Evolutionary conservation across 2,329 filamentous ascomycete species (phyloP), one percentile per base, ranked within the genome.

Genomic region (Claviceps fusiformis): DNA sequence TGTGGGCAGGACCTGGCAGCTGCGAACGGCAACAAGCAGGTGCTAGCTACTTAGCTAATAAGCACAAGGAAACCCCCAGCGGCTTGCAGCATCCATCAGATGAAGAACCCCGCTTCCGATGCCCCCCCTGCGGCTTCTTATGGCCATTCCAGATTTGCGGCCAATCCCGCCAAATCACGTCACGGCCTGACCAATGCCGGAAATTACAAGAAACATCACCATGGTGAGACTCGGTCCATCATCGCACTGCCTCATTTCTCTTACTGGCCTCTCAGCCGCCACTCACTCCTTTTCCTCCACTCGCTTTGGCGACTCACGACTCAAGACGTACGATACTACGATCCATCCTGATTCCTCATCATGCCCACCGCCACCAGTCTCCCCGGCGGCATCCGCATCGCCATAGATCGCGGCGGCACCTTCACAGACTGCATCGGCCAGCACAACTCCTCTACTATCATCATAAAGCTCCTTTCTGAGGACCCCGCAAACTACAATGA

Each of bases 401-500:
- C 66, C 47, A 68, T 69, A 45, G 68, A 70, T 52, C 63, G 68
- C 53, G 68, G 67, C 50, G 68, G 68, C 46, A 87, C 84, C 39
- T 87, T 87, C 65, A 87, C 83, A 39, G 85, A 88, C 24, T 82
- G 82, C 57, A 86, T 85, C 59, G 79, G 82, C 5, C 80, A 83
- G 52, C 80, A 76, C 8, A 82, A 82, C 44, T 78, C 75, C 65
- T 80, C 86, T 64, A 83, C 87, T 62, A 75, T 86, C 48, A 70
- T 88, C 56, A 83, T 88, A 67, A 88, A 88, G 68, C 75, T 87
- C 1, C 75, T 88, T 15, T 88, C 85, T 0, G 83, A 85, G 56
- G 84, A 87, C 61, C 86, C 86, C 0, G 72, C 75, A 27, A 87
- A 89, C 67, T 89, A 89, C 67, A 72, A 80, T 46, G 86, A 89